Conservation (phyloP, 768 basidiomycete genomes). For the Obba rivulosa region DNA sequence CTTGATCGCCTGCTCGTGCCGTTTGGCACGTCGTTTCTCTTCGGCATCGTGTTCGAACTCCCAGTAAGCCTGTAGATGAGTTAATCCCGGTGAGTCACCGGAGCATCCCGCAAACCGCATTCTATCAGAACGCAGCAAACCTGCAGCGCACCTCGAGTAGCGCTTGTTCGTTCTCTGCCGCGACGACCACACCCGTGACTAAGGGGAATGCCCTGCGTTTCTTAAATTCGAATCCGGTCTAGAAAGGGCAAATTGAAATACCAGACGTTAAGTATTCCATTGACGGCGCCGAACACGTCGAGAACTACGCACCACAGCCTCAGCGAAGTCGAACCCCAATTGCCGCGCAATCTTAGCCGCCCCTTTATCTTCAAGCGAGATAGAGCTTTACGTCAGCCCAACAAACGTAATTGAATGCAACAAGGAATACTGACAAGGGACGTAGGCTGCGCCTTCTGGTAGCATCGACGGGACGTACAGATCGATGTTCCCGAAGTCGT, state of each 20-base stretch:
- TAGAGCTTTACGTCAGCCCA: not conserved
- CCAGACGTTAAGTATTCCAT: constrained; percentile 10
- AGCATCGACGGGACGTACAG: constrained; percentile 94
- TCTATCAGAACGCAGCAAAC: not conserved
- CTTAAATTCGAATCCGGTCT: constrained; percentile 97
- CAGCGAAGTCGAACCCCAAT: constrained; percentile 86
- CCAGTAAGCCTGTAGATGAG: constrained; percentile 70
- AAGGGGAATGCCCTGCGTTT: constrained; percentile 85
- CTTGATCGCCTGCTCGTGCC: constrained; percentile 75
- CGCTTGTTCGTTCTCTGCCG: constrained; percentile 67
- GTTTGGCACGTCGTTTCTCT: constrained; percentile 70
- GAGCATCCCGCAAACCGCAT: not conserved
- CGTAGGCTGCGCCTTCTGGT: constrained; percentile 77
- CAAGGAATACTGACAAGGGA: constrained; percentile 69
- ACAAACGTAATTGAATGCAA: not conserved
- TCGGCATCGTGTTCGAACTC: constrained; percentile 74
- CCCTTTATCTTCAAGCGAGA: constrained; percentile 46
- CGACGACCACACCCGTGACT: constrained; percentile 81
- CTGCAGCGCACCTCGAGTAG: constrained; percentile 62
- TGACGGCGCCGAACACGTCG: constrained; percentile 15
- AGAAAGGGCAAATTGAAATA: constrained; percentile 4
- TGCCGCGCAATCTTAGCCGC: constrained; percentile 84
- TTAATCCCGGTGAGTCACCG: not conserved
- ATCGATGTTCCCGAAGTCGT: constrained; percentile 96
- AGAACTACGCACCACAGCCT: constrained; percentile 75